phyloP scores from a whole-genome alignment of 768 basidiomycete species.

The Myochromella boudieri region DNA sequence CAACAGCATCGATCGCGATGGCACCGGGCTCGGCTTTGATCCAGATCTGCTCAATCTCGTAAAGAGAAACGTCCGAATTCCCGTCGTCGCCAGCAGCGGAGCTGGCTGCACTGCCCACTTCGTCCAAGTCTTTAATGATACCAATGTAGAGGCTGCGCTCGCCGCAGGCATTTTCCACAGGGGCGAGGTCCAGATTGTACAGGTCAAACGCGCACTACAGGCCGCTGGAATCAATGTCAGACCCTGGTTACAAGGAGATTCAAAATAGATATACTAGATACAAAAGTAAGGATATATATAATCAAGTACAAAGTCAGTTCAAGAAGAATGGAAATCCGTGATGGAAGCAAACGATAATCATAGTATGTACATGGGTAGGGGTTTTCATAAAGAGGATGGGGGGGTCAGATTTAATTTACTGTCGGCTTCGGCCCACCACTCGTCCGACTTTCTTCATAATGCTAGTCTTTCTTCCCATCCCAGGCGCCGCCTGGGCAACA shows the following conservation, averaged over 20 bases:
- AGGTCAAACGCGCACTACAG: constrained; percentile 67
- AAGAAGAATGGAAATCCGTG: not conserved
- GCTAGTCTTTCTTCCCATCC: constrained; percentile 72
- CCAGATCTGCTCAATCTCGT: constrained; percentile 77
- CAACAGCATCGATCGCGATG: constrained; percentile 96
- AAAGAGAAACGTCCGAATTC: constrained; percentile 75
- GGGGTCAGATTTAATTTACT: constrained; percentile 13
- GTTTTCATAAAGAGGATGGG: not conserved
- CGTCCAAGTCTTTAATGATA: constrained; percentile 78
- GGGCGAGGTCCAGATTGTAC: constrained; percentile 77
- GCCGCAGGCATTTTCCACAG: constrained; percentile 98
- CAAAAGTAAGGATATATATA: no score
- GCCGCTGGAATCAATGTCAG: constrained; percentile 50
- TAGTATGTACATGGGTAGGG: not conserved
- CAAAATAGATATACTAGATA: no score
- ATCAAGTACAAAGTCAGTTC: no score
- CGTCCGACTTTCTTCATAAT: constrained; percentile 78
- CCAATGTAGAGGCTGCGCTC: constrained; percentile 85
- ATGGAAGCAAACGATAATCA: constrained; percentile 7
- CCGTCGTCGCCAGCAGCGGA: constrained; percentile 93
- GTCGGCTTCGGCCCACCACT: constrained; percentile 60
- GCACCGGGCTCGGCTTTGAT: constrained; percentile 91
- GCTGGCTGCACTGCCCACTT: constrained; percentile 86
- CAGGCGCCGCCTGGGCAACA: constrained; percentile 29
- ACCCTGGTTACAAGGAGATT: not conserved